Conservation (phyloP, 2,329 filamentous ascomycete genomes). For the Monosporascus sp. region DNA sequence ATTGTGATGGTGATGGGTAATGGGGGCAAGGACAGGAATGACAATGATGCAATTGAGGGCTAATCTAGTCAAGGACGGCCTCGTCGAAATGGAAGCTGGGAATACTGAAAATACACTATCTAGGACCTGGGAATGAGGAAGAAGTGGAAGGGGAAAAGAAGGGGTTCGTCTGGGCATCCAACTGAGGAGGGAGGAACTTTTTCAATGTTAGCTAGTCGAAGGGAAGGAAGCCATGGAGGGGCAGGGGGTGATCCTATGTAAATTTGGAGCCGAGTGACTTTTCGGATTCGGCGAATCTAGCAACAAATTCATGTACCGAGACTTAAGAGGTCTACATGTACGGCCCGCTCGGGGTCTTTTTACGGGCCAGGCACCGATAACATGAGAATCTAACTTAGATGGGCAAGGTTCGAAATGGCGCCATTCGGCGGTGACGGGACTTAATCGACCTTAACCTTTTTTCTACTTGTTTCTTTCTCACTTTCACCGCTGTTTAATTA, state of each 20-base stretch:
- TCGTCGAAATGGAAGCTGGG: not conserved
- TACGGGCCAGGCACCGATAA: not conserved
- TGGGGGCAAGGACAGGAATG: constrained; percentile 9
- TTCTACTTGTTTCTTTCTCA: not conserved
- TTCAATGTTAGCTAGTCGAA: not conserved
- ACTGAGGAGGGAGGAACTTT: not conserved
- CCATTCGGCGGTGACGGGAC: not conserved
- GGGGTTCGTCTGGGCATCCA: not conserved
- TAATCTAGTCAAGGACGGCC: not conserved
- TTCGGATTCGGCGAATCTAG: not conserved
- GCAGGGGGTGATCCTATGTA: not conserved
- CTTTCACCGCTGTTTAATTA: no score
- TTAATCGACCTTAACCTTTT: not conserved
- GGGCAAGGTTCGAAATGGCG: not conserved
- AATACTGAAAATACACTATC: not conserved
- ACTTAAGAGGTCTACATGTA: not conserved
- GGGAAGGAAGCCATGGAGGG: not conserved
- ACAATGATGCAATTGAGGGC: constrained; percentile 5
- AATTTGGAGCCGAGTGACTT: not conserved
- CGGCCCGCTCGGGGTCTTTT: no score
- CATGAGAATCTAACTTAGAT: not conserved
- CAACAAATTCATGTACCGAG: not conserved
- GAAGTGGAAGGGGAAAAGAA: not conserved
- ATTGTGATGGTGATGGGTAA: constrained; percentile 42
- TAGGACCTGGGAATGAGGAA: not conserved